Evolutionary conservation across 169 alveolate species (phyloP).

Genomic region (Blepharisma undulans): DNA sequence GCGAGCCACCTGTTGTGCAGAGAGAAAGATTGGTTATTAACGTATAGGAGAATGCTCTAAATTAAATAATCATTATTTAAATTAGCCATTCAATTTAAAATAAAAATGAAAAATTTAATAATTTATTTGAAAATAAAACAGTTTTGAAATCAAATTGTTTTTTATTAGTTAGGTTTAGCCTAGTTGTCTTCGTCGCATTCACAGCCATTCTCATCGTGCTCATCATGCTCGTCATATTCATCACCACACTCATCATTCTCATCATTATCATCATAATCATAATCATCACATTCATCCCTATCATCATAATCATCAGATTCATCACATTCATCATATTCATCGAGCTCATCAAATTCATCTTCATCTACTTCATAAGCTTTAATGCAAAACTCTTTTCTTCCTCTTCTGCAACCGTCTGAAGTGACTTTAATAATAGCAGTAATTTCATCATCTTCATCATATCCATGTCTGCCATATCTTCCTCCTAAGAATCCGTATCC

Average conservation of each 20-base stretch:
- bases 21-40: not conserved
- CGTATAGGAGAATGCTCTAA: not conserved
- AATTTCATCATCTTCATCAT: not conserved
- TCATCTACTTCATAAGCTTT: not conserved
- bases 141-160: not conserved
- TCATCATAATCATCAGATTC: not conserved
- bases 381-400: not conserved
- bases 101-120: too few species aligned
- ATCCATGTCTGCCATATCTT: too few species aligned
- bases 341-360: not conserved
- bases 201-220: too few species aligned
- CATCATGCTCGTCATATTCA: not conserved
- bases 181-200: not conserved
- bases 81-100: not conserved
- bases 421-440: not conserved
- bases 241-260: not conserved
- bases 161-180: not conserved
- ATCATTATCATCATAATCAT: not conserved
- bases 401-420: too few species aligned
- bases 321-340: not conserved
- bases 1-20: not conserved
- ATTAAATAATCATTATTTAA: not conserved
- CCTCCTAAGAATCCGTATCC: not conserved
- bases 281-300: too few species aligned
- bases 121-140: not conserved